Evolutionary conservation across 352 stramenopile genomes (phyloP), one percentile per base, ranked within the genome.

Genomic region (Phytopythium mirpurense): DNA sequence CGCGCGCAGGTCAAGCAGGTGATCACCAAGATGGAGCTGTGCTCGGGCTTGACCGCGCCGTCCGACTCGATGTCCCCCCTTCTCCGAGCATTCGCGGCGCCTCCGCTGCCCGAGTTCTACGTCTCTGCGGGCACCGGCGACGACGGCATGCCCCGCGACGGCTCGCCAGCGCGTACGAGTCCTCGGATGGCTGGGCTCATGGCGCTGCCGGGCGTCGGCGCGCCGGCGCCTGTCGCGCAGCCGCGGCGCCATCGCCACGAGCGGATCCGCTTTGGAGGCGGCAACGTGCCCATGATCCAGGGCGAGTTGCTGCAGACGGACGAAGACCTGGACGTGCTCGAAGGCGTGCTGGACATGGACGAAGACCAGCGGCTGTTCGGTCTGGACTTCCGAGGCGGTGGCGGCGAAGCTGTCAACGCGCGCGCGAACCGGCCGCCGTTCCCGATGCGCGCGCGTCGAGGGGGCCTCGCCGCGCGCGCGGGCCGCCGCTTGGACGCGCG

Each of bases 21-120:
- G 37, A 86, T 93, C n/a, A 79, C 90, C 53, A 86, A 86, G 56
- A 95, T 95, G 83, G 82, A 90, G 47, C 58, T 95, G 45, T 93
- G 80, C 47, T 93, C 78, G 23, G 83, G 78, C 46, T 67, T 55
- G 43, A 63, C 51, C 23, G 60, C 62, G 10, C 66, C 60, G 19
- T 68, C 60, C 21, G 78, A 80, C 12, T 45, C 58, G 24, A 54
- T 64, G 42, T 88, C 75, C 1, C 78, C 78, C 12, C 78, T 68
- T n/a, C 58, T 89, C 36, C 81, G 73, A 35, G 78, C 72, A 23
- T 77, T 88, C 26, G 58, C 76, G 2, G 69, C 65, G 34, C 48
- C 48, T 5, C 65, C 71, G 23, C 87, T 93, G 51, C 70, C 79
- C 9, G 79, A 90, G 40, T 93, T 78, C 79, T 85, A 83, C 40